A percentile compares a stretch with the other conserved stretches of the same genome.
Conservation (phyloP, 2,329 filamentous ascomycete species). For the Aspergillus pseudoviridinutans region DNA sequence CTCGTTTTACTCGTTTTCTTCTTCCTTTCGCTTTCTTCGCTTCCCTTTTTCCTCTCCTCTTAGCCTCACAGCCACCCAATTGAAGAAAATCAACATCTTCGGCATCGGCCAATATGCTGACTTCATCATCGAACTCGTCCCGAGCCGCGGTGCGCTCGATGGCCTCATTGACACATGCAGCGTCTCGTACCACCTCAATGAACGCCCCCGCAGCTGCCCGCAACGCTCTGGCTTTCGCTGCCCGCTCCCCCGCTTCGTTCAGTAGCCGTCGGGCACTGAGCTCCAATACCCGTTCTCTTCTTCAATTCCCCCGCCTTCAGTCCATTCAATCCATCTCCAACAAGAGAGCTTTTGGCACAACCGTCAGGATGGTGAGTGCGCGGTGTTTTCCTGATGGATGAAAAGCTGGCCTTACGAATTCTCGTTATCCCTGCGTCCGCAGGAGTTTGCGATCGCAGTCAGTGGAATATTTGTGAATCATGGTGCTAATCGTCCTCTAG, state of each 20-base stretch:
- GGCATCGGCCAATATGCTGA: slow-evolving; percentile 30
- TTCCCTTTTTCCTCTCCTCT: slow-evolving; percentile 1
- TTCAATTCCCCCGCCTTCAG: slow-evolving; percentile 37
- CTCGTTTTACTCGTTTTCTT: neutral
- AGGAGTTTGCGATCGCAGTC: neutral
- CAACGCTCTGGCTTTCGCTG: slow-evolving; percentile 23
- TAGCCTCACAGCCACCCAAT: neutral
- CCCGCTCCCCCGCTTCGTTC: slow-evolving; percentile 27
- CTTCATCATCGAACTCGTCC: slow-evolving; percentile 23
- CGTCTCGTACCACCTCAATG: slow-evolving; percentile 21
- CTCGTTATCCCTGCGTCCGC: neutral
- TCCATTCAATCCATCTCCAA: slow-evolving; percentile 25
- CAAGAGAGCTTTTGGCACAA: slow-evolving; percentile 36
- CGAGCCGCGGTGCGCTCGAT: slow-evolving; percentile 38
- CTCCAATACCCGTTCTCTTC: slow-evolving; percentile 26
- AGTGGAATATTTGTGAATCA: neutral
- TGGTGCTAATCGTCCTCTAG: slow-evolving; percentile 15
- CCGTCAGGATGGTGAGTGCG: slow-evolving; percentile 34
- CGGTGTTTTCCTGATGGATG: slow-evolving; percentile 1
- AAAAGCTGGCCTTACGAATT: neutral
- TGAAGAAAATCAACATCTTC: slow-evolving; percentile 5
- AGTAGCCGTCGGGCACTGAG: slow-evolving; percentile 26
- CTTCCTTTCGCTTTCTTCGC: neutral
- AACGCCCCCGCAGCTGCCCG: slow-evolving; percentile 33
- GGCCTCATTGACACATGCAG: slow-evolving; percentile 34